A percentile compares a stretch with the other conserved stretches of the same genome.
Evolutionary conservation across 345 rosid species (phyloP).

Genomic region (Moricandia moricandioides): DNA sequence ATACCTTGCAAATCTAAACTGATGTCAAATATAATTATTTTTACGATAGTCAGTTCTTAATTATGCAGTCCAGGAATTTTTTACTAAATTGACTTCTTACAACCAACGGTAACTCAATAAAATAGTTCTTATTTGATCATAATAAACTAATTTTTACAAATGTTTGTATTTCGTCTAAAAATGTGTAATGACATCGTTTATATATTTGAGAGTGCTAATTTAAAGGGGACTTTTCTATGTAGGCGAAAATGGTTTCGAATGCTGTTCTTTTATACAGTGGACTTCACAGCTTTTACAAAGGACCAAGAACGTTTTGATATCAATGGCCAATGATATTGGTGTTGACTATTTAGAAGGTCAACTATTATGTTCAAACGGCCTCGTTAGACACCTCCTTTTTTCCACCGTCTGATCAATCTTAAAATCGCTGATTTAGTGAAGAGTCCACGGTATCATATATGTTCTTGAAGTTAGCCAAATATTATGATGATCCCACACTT

Average conservation of each 20-base stretch:
- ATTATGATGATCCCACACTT: slow-evolving; percentile 52
- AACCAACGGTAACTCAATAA: neutral
- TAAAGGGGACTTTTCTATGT: slow-evolving; percentile 13
- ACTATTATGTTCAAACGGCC: slow-evolving; percentile 45
- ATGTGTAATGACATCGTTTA: neutral
- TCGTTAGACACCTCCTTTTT: slow-evolving; percentile 62
- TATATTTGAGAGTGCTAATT: neutral
- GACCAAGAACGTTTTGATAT: slow-evolving; percentile 81
- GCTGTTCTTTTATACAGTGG: slow-evolving; percentile 74
- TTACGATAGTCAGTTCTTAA: neutral
- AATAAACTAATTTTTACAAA: neutral
- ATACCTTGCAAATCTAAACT: slow-evolving; percentile 23
- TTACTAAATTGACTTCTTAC: neutral
- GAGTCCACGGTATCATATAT: slow-evolving; percentile 50
- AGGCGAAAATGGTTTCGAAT: slow-evolving; percentile 93
- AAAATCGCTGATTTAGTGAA: slow-evolving; percentile 47
- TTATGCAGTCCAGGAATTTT: neutral
- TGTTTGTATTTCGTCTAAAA: neutral
- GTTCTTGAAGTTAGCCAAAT: slow-evolving; percentile 85
- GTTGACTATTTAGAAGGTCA: slow-evolving; percentile 89
- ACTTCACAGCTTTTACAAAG: slow-evolving; percentile 61
- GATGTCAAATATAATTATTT: slow-evolving; percentile 4
- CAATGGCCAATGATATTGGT: slow-evolving; percentile 41
- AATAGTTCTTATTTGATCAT: neutral
- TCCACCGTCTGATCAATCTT: slow-evolving; percentile 45